Base-by-base conservation (phyloP, 768 basidiomycete species). In the Suillus alpinus region DNA sequence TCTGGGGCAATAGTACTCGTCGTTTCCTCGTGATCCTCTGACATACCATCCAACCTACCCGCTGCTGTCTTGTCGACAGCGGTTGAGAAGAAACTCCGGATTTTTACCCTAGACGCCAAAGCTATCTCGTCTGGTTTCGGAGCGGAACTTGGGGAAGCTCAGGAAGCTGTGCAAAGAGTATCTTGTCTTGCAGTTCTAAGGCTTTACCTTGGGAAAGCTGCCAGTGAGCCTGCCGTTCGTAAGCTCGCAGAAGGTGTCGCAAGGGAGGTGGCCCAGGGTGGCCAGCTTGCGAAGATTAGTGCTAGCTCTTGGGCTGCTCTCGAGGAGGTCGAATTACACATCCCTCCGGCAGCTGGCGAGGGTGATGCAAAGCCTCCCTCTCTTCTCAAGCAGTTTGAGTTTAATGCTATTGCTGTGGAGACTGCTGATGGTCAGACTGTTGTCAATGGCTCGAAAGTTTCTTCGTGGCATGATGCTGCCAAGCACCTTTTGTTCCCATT, bases 401-500 rank as follows among this genome's bases (percentile, higher is more conserved):
- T 84, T 69, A 94, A 94, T 68, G 88, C 92, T 40, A 84, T 93
- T 58, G 83, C 83, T 4, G 83, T 89, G 41, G 84, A 91, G 60
- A 80, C 83, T 3, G 82, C 82, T 40, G 73, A 79, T 58, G 82
- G 84, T n/a, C 79, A 87, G 61, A 80, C 82, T 29, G 75, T 86
- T 55, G 81, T 83, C 61, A 86, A 87, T 65, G 84, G 86, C 39
- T 81, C 87, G 18, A 80, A 79, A 60, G 72, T 87, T 46, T 78
- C 83, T 32, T 86, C 88, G 8, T 92, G 92, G 89, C 91, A 95
- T 67, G 86, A 90, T 62, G 91, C 89, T 3, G 92, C 93, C 16
- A 92, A 92, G 67, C 92, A 96, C 68, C 74, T 98, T 36, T 77
- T 98, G 56, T 98, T 97, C 83, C 88, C 91, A 37, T 81, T 89